These are phyloP conservation scores for Trichoderma aggressivum DNA, from an alignment of 2,329 filamentous ascomycete species.

Conservation along the genomic window DNA sequence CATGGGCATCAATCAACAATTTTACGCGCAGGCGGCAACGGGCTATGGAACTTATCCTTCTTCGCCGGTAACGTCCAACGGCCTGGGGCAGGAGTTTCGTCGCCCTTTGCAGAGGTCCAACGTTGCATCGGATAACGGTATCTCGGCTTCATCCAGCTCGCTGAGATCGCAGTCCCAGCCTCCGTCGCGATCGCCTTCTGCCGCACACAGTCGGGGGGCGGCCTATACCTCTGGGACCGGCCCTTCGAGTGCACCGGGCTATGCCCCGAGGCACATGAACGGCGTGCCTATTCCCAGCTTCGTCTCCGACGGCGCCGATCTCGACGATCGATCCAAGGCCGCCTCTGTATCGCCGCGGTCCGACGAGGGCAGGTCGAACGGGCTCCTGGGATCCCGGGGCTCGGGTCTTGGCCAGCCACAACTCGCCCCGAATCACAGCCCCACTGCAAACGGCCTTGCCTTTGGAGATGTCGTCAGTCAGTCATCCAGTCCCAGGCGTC, in stretches of 20 bases:
- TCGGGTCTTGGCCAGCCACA: conserved; percentile 27
- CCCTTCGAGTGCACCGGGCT: conserved; percentile 35
- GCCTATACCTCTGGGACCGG: conserved; percentile 32
- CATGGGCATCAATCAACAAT: conserved; percentile 41
- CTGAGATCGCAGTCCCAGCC: conserved; percentile 66
- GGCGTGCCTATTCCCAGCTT: conserved; percentile 52
- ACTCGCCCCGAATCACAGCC: conserved; percentile 25
- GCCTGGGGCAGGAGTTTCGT: conserved; percentile 50
- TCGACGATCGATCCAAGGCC: conserved; percentile 44
- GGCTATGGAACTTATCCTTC: conserved; percentile 54
- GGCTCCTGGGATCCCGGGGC: conserved; percentile 27
- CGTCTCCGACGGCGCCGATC: conserved; percentile 52
- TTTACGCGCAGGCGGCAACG: conserved; percentile 43
- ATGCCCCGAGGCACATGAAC: conserved; percentile 43
- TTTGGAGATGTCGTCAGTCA: conserved; percentile 47
- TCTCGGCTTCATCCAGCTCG: conserved; percentile 50
- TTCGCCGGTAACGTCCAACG: conserved; percentile 48
- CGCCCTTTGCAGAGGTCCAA: conserved; percentile 55
- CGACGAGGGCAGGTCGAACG: conserved; percentile 40
- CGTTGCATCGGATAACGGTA: conserved; percentile 46
- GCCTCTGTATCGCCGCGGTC: conserved; percentile 46
- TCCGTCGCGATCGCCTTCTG: conserved; percentile 46
- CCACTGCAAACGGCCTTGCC: conserved; percentile 38
- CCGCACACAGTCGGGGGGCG: conserved; percentile 26
- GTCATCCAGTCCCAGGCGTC: conserved; percentile 36